Conservation (phyloP, 495 filamentous ascomycete genomes). For the Aspergillus affinis region DNA sequence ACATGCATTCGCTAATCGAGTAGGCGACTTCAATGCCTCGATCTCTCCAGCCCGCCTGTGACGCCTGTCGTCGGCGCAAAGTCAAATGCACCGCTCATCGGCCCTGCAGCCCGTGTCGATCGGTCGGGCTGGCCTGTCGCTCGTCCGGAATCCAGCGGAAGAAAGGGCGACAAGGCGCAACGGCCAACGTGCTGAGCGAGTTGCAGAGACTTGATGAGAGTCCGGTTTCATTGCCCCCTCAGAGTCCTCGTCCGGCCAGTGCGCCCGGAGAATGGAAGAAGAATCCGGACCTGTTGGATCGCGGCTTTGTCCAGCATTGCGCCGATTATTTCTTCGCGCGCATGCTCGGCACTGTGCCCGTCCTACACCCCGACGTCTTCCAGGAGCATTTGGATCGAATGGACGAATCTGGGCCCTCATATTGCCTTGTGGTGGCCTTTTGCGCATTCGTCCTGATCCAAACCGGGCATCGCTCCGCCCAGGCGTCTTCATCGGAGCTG, state of each 20-base stretch:
- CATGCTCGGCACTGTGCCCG: slow-evolving; percentile 74
- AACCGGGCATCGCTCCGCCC: slow-evolving; percentile 19
- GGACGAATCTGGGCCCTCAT: slow-evolving; percentile 64
- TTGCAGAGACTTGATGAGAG: slow-evolving; percentile 55
- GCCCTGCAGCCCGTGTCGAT: slow-evolving; percentile 68
- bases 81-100: slow-evolving; percentile 59
- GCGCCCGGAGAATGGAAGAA: slow-evolving; percentile 8
- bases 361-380: slow-evolving; percentile 62
- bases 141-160: slow-evolving; percentile 84
- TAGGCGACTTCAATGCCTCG: slow-evolving; percentile 4
- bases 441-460: slow-evolving; percentile 81
- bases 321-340: slow-evolving; percentile 75
- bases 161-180: slow-evolving; percentile 79
- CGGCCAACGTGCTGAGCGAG: slow-evolving; percentile 80
- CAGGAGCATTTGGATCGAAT: slow-evolving; percentile 56
- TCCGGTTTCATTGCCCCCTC: slow-evolving; percentile 46
- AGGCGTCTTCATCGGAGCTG: slow-evolving; percentile 50
- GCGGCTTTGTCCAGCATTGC: slow-evolving; percentile 63
- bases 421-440: slow-evolving; percentile 70
- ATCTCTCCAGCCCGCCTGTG: slow-evolving; percentile 65
- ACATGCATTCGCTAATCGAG: no score
- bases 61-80: slow-evolving; percentile 81
- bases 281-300: slow-evolving; percentile 55
- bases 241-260: slow-evolving; percentile 23
- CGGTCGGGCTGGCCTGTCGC: slow-evolving; percentile 69